Conservation (phyloP, 768 basidiomycete genomes). For the Pulveroboletus frians region DNA sequence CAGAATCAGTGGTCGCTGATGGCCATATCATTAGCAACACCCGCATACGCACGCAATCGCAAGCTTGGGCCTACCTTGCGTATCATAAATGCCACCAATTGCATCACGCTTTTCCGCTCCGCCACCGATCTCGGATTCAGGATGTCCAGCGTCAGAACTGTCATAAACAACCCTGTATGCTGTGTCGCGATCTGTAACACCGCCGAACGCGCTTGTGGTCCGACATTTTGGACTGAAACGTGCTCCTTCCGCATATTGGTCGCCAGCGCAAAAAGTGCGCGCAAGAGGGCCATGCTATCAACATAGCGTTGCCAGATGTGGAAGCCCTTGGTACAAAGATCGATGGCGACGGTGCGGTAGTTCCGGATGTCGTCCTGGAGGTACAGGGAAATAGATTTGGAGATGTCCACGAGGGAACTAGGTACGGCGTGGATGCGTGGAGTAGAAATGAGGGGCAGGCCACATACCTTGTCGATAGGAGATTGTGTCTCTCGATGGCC, state of each 20-base stretch:
- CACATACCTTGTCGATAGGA: slow-evolving; percentile 66
- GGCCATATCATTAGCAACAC: not conserved
- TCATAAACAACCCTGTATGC: slow-evolving; percentile 90
- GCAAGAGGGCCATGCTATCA: slow-evolving; percentile 83
- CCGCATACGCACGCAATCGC: too few species aligned
- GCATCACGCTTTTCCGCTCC: slow-evolving; percentile 84
- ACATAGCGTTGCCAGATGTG: slow-evolving; percentile 92
- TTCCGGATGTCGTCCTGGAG: slow-evolving; percentile 67
- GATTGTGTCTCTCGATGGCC: slow-evolving; percentile 71
- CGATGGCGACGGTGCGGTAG: slow-evolving; percentile 73
- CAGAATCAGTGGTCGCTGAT: slow-evolving; percentile 76
- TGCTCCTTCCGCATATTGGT: slow-evolving; percentile 69
- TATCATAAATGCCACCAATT: slow-evolving; percentile 89
- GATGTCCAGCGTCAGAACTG: slow-evolving; percentile 87
- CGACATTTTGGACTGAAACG: slow-evolving; percentile 61
- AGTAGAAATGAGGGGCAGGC: not conserved
- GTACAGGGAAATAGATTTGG: slow-evolving; percentile 75
- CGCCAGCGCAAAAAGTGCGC: slow-evolving; percentile 76
- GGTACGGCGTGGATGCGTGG: not conserved
- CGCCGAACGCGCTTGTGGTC: slow-evolving; percentile 74
- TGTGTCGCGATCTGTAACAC: slow-evolving; percentile 78
- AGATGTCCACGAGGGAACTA: slow-evolving; percentile 78
- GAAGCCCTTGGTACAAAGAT: slow-evolving; percentile 88
- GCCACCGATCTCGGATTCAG: slow-evolving; percentile 68
- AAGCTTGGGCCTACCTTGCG: slow-evolving; percentile 55